Evolutionary conservation across 192 early-diverging fungal genomes (phyloP).

Genomic region (Backusella macrospora): DNA sequence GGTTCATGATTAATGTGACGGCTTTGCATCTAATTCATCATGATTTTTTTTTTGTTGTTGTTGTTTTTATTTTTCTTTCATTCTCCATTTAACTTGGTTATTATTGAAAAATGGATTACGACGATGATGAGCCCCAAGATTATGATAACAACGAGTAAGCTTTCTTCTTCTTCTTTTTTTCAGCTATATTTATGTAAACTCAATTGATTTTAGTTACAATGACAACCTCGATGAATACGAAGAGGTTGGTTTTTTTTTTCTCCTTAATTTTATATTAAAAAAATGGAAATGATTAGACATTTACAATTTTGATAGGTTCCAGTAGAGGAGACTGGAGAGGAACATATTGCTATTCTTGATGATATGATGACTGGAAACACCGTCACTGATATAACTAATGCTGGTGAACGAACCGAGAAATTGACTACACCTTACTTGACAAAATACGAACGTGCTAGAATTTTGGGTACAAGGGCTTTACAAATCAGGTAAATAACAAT

Average conservation of each 20-base stretch:
- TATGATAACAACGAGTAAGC: slow-evolving; percentile 18
- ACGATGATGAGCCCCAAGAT: slow-evolving; percentile 17
- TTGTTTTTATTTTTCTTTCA: slow-evolving; percentile 10
- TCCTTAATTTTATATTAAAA: neutral
- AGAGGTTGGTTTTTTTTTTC: neutral
- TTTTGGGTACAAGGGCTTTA: slow-evolving; percentile 89
- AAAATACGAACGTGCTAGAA: slow-evolving; percentile 92
- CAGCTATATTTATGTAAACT: neutral
- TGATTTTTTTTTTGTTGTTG: neutral
- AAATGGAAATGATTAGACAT: no score
- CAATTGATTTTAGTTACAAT: neutral
- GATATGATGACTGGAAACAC: slow-evolving; percentile 3
- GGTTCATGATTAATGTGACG: neutral
- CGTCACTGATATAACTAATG: neutral
- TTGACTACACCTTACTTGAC: slow-evolving; percentile 98
- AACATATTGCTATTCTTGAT: neutral
- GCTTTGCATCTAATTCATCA: no score
- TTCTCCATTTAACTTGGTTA: neutral
- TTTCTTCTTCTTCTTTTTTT: neutral
- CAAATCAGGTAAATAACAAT: slow-evolving; percentile 94
- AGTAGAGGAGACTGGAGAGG: slow-evolving; percentile 2
- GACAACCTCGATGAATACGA: slow-evolving; percentile 2
- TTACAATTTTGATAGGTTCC: neutral
- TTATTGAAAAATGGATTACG: slow-evolving; percentile 21
- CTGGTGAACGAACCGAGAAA: slow-evolving; percentile 64